Evolutionary conservation across 2,329 filamentous ascomycete genomes (phyloP).

Genomic region (Apiospora koreana): DNA sequence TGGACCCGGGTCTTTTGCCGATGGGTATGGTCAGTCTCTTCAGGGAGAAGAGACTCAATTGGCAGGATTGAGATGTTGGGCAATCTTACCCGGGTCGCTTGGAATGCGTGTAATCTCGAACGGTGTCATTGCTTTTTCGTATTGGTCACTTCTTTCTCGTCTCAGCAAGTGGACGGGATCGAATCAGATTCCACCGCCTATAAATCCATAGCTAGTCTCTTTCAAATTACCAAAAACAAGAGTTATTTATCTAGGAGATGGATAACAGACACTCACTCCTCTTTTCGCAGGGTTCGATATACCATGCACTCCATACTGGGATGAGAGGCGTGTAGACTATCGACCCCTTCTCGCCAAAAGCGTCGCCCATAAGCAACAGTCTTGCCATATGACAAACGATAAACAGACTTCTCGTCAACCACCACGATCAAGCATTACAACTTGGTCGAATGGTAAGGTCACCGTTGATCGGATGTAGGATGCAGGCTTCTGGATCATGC

Average conservation of each 20-base stretch:
- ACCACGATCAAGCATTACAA: background rate
- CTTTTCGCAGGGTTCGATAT: no score
- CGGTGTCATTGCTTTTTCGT: background rate
- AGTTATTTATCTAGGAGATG: no score
- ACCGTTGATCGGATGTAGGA: background rate
- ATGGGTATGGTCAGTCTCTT: conserved; percentile 49
- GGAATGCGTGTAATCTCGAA: background rate
- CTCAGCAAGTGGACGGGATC: no score
- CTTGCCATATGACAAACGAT: background rate
- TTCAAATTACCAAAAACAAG: no score
- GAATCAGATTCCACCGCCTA: no score
- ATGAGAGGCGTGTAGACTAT: background rate
- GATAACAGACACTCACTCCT: background rate
- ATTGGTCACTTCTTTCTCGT: background rate
- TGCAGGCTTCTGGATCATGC: background rate
- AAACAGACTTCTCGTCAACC: background rate
- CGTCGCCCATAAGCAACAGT: background rate
- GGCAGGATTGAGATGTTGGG: conserved; percentile 33
- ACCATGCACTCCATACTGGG: background rate
- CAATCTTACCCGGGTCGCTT: background rate
- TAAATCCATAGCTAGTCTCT: no score
- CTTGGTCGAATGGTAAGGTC: background rate
- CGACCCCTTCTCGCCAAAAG: background rate
- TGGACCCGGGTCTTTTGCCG: conserved; percentile 45
- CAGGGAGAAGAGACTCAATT: conserved; percentile 43